Conservation (phyloP, 2,329 filamentous ascomycete genomes). For the Fusarium sp. region DNA sequence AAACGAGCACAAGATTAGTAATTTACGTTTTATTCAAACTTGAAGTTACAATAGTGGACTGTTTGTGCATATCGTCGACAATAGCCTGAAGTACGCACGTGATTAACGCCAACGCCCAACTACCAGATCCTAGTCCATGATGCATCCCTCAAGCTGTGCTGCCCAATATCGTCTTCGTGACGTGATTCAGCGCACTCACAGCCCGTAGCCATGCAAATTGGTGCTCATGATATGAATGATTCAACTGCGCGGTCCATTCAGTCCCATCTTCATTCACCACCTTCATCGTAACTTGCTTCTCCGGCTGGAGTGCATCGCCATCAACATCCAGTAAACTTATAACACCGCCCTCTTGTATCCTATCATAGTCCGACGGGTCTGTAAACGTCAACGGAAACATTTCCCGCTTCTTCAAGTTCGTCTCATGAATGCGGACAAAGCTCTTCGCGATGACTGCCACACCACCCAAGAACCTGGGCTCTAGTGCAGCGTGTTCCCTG, state of each 20-base stretch:
- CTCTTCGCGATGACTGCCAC: constrained; percentile 82
- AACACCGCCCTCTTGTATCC: constrained; percentile 56
- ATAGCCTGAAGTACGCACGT: fast-evolving
- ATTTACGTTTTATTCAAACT: background rate
- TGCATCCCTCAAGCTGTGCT: background rate
- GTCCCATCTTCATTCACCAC: background rate
- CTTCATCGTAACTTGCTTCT: constrained; percentile 19
- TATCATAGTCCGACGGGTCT: constrained; percentile 79
- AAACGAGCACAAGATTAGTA: background rate
- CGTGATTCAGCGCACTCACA: constrained; percentile 22
- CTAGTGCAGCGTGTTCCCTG: constrained; percentile 86
- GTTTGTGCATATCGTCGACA: background rate
- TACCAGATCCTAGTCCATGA: fast-evolving
- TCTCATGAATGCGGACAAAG: constrained; percentile 92
- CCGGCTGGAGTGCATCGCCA: background rate
- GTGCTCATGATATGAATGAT: constrained; percentile 18
- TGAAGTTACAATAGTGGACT: background rate
- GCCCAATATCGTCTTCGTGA: background rate
- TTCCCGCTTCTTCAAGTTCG: constrained; percentile 88
- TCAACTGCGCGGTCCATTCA: constrained; percentile 11
- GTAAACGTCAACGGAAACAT: constrained; percentile 69
- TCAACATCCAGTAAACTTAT: constrained; percentile 15
- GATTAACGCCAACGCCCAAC: background rate
- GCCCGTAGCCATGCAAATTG: constrained; percentile 22
- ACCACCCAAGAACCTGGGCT: constrained; percentile 85